Base-by-base conservation (phyloP, 352 stramenopile genomes). In the Phytophthora megakarya region DNA sequence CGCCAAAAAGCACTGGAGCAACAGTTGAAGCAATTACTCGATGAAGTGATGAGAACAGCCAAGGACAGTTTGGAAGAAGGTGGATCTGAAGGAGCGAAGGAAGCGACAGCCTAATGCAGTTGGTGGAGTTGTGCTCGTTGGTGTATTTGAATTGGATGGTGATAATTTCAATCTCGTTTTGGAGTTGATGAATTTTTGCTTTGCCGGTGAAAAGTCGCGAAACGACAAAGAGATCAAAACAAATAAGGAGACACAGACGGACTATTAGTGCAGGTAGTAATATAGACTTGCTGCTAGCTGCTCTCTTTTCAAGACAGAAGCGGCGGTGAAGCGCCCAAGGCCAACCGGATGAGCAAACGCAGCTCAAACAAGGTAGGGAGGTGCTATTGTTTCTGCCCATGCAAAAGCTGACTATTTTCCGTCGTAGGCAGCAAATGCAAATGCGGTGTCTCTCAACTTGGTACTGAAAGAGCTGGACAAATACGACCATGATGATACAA, bases 381-480 rank as follows among this genome's bases (percentile, higher is more conserved):
- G 16, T 32, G 32, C 18, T 35, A n/a, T 18, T 39, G n/a, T 10
- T 22, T 13, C 13, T 53, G 19, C 13, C 52, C 3, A 12, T 25
- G 15, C 28, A 25, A 48, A n/a, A 26, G n/a, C 54, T 64, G 48
- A 42, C 42, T 52, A 13, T 45, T 67, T 23, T 38, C 26, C 8
- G 15, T 39, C 45, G 8, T 25, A 70, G 43, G 39, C 45, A 52
- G 46, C 43, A 67, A 74, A 75, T 45, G 46, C 43, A 67, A 74
- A 75, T 45, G 59, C 56, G 22, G 75, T 75, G n/a, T 88, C 81
- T 45, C 57, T 91, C 5, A 80, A 74, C 32, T 81, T 88, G 21
- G 68, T 90, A 22, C 70, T 81, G n/a, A 72, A 70, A 38, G 80
- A 81, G 25, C 70, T 93, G 25, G 72, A 84, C 63, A 81, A 84